Conservation (phyloP, 306 rosid genomes). For the Inga oerstediana region DNA sequence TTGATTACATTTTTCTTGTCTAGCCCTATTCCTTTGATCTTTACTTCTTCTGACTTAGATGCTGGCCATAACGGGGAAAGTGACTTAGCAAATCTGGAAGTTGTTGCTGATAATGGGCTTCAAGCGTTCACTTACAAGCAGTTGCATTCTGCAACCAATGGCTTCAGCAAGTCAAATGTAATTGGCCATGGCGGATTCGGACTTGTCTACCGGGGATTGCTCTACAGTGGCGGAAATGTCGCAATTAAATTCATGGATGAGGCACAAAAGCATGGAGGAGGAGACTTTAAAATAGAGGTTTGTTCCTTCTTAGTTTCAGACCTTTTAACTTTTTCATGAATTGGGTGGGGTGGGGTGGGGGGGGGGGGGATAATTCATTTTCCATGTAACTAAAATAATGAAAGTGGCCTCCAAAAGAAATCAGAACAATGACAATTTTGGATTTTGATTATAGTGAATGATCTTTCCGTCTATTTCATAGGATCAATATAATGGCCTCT, state of each 20-base stretch:
- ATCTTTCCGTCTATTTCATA: neutral
- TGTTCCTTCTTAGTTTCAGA: constrained; percentile 31
- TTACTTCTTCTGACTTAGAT: constrained; percentile 19
- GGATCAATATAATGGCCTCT: neutral
- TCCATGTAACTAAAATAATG: neutral
- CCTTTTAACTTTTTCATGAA: constrained; percentile 9
- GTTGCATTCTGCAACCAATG: constrained; percentile 85
- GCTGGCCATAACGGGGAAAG: constrained; percentile 43
- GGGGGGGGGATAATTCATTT: neutral
- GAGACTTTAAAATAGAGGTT: constrained; percentile 91
- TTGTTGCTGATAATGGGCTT: constrained; percentile 67
- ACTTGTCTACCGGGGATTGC: constrained; percentile 83
- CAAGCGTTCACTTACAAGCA: constrained; percentile 89
- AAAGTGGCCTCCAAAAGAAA: neutral
- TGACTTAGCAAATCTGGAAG: constrained; percentile 61
- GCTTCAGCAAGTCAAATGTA: constrained; percentile 91
- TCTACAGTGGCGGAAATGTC: constrained; percentile 78
- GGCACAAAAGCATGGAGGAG: constrained; percentile 91
- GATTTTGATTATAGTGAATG: neutral
- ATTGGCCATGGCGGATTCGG: constrained; percentile 93
- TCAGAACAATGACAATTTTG: neutral
- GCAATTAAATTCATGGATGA: constrained; percentile 93
- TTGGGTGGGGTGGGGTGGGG: neutral
- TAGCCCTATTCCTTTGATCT: neutral
- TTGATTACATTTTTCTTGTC: neutral